Base-by-base conservation (phyloP, 768 basidiomycete genomes). In the Nidula microcarpa region DNA sequence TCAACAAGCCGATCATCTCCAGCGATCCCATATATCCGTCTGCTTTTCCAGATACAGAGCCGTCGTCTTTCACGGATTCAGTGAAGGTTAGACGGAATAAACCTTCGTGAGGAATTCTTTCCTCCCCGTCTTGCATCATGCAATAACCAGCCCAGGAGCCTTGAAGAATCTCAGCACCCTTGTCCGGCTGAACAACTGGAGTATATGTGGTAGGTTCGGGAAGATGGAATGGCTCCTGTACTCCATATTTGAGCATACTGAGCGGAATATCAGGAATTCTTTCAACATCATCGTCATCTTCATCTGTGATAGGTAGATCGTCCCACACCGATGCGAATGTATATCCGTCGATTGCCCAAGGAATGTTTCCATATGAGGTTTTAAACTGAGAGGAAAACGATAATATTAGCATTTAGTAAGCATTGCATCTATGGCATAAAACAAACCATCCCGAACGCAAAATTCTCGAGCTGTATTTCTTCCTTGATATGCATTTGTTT, bases 371-470 rank as follows among this genome's bases (percentile, higher is more conserved):
- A n/a, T 37, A 17, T 11, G 13, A 41, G 34, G 11, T 41, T 13
- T 16, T 10, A 43, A 41, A 23, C 36, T 14, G 23, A 33, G n/a
- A 49, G 9, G 3, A 14, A 33, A 49, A n/a, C 34, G 23, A 49
- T 10, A 35, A 35, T 32, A 35, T 32, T 11, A 47, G 30, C 13
- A 3, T 30, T 9, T 35, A 30, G 48, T 4, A 16, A 49, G 14
- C 3, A 4, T 35, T 41, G 39, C 5, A 41, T 13, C 16, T 11
- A 41, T 41, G 39, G 39, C 4, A 41, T 13, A 47, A 47, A 30
- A 13, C 45, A 13, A 33, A 51, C 50, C 50, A 51, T 51, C 30
- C 50, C 50, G 23, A 51, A 51, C 8, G 50, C 50, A 37, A 51
- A n/a, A 33, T 51, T 51, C 14, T 41, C 34, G 11, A 51, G 37